Percentiles rank a stretch among this genome's conserved stretches.
phyloP scores from a whole-genome alignment of 2,329 filamentous ascomycete species.

The Scortechinia acanthostroma region DNA sequence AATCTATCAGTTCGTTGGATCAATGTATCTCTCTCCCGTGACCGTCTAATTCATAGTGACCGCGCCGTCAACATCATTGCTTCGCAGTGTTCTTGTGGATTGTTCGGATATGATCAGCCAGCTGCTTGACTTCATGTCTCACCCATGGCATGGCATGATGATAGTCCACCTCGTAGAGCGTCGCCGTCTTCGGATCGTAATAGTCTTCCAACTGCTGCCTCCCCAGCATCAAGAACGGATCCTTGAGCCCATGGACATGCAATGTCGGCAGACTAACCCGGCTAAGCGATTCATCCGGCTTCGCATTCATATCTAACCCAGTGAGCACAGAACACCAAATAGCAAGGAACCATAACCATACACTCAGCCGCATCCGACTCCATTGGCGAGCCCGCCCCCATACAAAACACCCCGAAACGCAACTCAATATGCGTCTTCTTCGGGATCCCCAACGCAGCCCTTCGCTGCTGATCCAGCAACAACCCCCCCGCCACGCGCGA shows the following conservation, averaged over 20 bases:
- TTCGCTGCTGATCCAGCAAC: not conserved
- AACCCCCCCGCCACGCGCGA: not conserved
- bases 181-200: not conserved
- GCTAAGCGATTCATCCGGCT: not conserved
- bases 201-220: not conserved
- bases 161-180: not conserved
- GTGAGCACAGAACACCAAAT: not conserved
- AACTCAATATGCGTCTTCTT: not conserved
- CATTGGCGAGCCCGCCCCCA: not conserved
- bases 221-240: not conserved
- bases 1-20: too few species aligned
- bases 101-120: not conserved
- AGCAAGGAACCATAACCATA: not conserved
- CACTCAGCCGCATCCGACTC: not conserved
- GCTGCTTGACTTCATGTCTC: not conserved
- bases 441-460: not conserved
- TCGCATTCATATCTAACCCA: not conserved
- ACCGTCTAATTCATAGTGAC: too few species aligned
- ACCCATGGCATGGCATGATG: slow-evolving; percentile 2
- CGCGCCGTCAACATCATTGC: too few species aligned
- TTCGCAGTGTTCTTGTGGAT: too few species aligned
- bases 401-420: not conserved
- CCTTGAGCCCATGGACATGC: not conserved
- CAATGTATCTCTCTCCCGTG: too few species aligned
- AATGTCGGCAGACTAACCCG: not conserved